Percentiles rank a stretch among this genome's conserved stretches.
Evolutionary conservation across 176 grass and related monocot genomes (phyloP).

Genomic region (Hyparrhenia diplandra): DNA sequence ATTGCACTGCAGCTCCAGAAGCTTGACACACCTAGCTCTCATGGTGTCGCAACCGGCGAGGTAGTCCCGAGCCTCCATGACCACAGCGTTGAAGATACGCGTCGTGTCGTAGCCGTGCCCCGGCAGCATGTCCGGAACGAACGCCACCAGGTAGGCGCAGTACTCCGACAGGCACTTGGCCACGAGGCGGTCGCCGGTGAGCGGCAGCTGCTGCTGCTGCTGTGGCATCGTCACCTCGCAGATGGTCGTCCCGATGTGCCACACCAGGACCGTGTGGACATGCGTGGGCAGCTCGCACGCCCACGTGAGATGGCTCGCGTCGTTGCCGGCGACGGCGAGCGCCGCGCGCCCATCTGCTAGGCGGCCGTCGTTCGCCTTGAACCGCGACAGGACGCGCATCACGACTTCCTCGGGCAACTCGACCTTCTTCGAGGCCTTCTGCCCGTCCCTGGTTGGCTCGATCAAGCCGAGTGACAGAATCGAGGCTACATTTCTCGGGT

Average conservation of each 20-base stretch:
- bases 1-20: neutral
- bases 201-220: neutral
- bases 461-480: neutral
- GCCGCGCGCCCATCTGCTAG: neutral
- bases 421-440: neutral
- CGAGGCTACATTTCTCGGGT: neutral
- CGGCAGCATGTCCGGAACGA: constrained; percentile 22
- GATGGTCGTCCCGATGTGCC: constrained; percentile 10
- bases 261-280: constrained; percentile 7
- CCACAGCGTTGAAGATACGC: constrained; percentile 1
- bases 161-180: neutral
- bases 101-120: constrained; percentile 3
- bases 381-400: neutral
- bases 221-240: neutral
- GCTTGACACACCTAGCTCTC: neutral
- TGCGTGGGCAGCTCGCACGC: constrained; percentile 1
- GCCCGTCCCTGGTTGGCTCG: constrained; percentile 12
- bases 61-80: neutral
- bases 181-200: neutral
- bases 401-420: neutral
- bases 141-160: constrained; percentile 24
- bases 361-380: constrained; percentile 1
- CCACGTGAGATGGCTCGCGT: neutral
- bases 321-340: neutral
- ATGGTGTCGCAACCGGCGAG: neutral